These are phyloP conservation scores for Geotrichum reessii DNA, from an alignment of 1,139 yeast genomes.

Conservation along the genomic window DNA sequence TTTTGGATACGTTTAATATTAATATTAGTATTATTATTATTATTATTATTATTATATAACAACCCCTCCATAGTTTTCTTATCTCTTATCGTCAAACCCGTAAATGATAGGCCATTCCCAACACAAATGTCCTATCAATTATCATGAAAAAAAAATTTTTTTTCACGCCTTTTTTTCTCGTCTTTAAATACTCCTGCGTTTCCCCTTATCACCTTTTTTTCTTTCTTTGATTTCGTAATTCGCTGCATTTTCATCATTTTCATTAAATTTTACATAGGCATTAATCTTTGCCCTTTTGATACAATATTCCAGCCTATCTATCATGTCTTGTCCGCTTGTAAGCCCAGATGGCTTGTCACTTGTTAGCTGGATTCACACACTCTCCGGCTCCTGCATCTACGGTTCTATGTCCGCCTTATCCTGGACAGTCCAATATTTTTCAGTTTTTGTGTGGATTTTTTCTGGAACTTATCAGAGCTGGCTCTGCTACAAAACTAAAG, in stretches of 20 bases:
- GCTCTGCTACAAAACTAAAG: constrained; percentile 27
- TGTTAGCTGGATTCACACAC: constrained; percentile 20
- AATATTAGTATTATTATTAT: no score
- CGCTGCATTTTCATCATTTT: neutral
- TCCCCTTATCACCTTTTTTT: neutral
- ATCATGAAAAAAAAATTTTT: neutral
- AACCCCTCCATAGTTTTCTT: no score
- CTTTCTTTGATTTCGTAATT: neutral
- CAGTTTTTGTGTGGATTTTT: constrained; percentile 31
- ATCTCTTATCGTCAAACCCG: neutral
- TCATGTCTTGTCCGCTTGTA: constrained; percentile 2
- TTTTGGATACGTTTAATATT: no score
- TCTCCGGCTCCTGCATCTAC: constrained; percentile 23
- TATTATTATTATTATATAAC: no score
- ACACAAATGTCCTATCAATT: no score
- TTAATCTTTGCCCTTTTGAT: neutral
- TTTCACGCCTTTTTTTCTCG: neutral
- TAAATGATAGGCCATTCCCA: neutral
- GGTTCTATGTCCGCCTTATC: constrained; percentile 25
- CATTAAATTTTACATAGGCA: neutral
- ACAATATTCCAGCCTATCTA: neutral
- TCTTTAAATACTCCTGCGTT: neutral
- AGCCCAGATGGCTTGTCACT: constrained; percentile 17
- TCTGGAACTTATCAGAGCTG: constrained; percentile 34
- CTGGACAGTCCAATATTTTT: constrained; percentile 26